phyloP scores from a whole-genome alignment of 441 rosid species.

The Populus tomentosa region DNA sequence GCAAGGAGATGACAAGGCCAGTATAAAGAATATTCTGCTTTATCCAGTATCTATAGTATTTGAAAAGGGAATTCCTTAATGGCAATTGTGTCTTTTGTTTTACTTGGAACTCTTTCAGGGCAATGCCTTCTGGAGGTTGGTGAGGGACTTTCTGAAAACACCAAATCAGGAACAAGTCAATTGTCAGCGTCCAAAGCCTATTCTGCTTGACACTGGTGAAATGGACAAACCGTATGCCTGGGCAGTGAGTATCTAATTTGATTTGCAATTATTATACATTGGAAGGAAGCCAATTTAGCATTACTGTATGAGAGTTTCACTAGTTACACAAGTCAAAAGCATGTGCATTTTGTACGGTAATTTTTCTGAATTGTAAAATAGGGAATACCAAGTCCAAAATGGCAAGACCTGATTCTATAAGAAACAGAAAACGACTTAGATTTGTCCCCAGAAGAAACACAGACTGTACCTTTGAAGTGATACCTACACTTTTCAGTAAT shows the following conservation, averaged over 20 bases:
- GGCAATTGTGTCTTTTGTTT: neutral
- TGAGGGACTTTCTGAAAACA: constrained; percentile 61
- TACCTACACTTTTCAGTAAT: neutral
- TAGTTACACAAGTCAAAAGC: neutral
- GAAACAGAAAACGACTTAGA: neutral
- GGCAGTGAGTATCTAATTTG: constrained; percentile 58
- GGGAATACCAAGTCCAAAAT: neutral
- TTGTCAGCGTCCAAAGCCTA: constrained; percentile 86
- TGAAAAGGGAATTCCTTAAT: neutral
- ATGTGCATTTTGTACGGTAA: neutral
- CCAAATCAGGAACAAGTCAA: constrained; percentile 61
- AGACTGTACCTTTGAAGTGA: neutral
- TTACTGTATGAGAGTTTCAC: neutral
- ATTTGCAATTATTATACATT: neutral
- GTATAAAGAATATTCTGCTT: neutral
- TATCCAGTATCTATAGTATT: neutral
- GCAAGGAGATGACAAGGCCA: constrained; percentile 91
- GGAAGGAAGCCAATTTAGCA: neutral
- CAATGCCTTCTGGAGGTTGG: constrained; percentile 83
- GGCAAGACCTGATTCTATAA: neutral
- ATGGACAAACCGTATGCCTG: constrained; percentile 84
- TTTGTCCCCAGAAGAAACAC: neutral
- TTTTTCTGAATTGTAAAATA: neutral
- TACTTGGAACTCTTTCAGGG: constrained; percentile 46
- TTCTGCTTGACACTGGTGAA: constrained; percentile 94